Conservation (phyloP, 2,329 filamentous ascomycete genomes). For the Mycosphaerella arachidis region DNA sequence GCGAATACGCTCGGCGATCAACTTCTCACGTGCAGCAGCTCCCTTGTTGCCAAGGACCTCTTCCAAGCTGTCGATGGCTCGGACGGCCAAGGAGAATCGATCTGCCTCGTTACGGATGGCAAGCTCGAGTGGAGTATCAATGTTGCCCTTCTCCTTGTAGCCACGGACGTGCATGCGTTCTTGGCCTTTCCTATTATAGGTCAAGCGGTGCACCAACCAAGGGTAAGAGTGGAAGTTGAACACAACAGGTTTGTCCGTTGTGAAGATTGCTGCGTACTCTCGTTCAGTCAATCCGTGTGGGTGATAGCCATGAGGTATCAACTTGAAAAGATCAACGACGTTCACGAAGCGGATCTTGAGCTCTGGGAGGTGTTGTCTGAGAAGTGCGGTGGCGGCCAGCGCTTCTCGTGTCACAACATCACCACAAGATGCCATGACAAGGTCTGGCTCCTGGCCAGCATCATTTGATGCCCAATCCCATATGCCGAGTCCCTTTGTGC, state of each 20-base stretch:
- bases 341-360: conserved; percentile 77
- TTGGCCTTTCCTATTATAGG: conserved; percentile 68
- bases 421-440: conserved; percentile 72
- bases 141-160: conserved; percentile 80
- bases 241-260: conserved; percentile 65
- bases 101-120: conserved; percentile 75
- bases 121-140: conserved; percentile 73
- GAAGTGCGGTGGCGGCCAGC: conserved; percentile 67
- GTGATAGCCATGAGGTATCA: conserved; percentile 66
- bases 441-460: conserved; percentile 61
- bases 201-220: conserved; percentile 72
- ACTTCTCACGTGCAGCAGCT: conserved; percentile 56
- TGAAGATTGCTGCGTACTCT: conserved; percentile 68
- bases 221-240: conserved; percentile 86
- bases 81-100: conserved; percentile 70
- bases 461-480: conserved; percentile 75
- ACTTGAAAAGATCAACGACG: conserved; percentile 74
- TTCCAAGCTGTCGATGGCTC: conserved; percentile 66
- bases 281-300: conserved; percentile 65
- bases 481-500: conserved; percentile 73
- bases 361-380: conserved; percentile 66
- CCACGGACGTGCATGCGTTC: conserved; percentile 68
- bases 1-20: conserved; percentile 61
- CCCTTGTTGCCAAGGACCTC: conserved; percentile 59
- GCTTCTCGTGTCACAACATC: conserved; percentile 71